Conservation (phyloP, 768 basidiomycete genomes). For the Kwoniella bestiolae region DNA sequence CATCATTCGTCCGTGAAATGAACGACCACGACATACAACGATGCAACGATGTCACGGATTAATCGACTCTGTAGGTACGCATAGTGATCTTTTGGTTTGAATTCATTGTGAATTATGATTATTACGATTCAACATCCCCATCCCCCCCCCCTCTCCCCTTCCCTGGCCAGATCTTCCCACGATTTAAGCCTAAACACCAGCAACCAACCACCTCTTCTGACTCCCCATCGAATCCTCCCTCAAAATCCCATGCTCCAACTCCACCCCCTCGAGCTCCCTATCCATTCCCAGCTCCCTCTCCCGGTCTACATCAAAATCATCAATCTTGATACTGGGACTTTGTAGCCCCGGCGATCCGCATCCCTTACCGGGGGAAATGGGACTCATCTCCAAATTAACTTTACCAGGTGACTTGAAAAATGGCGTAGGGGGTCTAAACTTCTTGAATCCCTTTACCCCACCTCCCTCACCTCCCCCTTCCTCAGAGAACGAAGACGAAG, state of each 20-base stretch:
- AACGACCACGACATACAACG: too few relatives aligned
- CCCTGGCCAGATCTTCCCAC: too few relatives aligned
- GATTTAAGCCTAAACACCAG: too few relatives aligned
- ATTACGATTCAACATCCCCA: too few relatives aligned
- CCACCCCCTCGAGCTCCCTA: too few relatives aligned
- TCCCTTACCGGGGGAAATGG: not conserved
- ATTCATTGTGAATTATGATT: too few relatives aligned
- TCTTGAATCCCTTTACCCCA: not conserved
- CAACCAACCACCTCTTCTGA: slow-evolving; percentile 31
- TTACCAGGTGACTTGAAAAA: slow-evolving; percentile 7
- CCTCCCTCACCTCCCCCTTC: too few relatives aligned
- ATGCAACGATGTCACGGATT: too few relatives aligned
- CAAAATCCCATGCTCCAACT: not conserved
- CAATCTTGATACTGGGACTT: slow-evolving; percentile 2
- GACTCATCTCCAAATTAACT: not conserved
- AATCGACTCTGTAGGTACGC: too few relatives aligned
- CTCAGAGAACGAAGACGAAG: slow-evolving; percentile 7
- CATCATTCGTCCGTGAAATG: too few relatives aligned
- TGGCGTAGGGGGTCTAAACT: slow-evolving; percentile 28
- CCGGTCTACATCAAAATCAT: not conserved
- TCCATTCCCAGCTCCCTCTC: not conserved
- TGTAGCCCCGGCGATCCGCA: not conserved
- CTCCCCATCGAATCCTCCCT: not conserved
- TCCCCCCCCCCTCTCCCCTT: too few relatives aligned
- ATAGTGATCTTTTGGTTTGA: too few relatives aligned